Base-by-base conservation (phyloP, 2,329 filamentous ascomycete species). In the Gyromitra esculenta region DNA sequence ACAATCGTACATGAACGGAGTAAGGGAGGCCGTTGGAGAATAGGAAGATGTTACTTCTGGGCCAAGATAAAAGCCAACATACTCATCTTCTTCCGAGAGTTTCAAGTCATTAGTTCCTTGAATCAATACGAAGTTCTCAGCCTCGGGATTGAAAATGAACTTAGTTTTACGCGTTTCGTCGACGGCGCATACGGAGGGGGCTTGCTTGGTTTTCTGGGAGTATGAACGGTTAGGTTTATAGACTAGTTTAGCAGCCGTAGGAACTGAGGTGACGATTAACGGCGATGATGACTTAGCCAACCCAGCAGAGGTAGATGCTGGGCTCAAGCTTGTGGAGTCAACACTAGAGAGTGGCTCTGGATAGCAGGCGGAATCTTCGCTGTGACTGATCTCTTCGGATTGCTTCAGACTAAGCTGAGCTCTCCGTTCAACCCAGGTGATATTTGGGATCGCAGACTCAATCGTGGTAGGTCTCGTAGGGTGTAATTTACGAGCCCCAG, bases 21-120 rank as follows among this genome's bases (percentile, higher is more conserved):
- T 2, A 21, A 21, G 5, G 15, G 50, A 6, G 18, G 48, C 39
- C 48, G 39, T 21, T 25, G 56, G 18, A 48, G 11, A 8, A 15
- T 31, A n/a, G 9, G n/a, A n/a, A 43, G 60, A 15, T 7, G 59
- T 45, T 18, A 13, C 25, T 31, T 70, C 25, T 8, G 48, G 41
- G 43, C n/a, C 52, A 31, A 75, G 60, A 52, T 75, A 75, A 15
- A 70, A 75, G 5, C 72, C 72, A 43, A 75, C 66, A 45, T 75
- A 75, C 25, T 70, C 72, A 35, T 75, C 72, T 57, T 1, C n/a
- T 9, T 52, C 45, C n/a, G 25, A 18, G 25, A 7, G 13, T 37
- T 60, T 15, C 4, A n/a, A 39, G 6, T 21, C 11, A 37, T 39
- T 18, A 3, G 1, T 21, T 43, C 43, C 43, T 43, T 13, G 15